Percentiles rank a stretch among this genome's conserved stretches.
These are phyloP conservation scores for Friedmanniomyces simplex DNA, from an alignment of 495 filamentous ascomycete genomes.

Conservation along the genomic window DNA sequence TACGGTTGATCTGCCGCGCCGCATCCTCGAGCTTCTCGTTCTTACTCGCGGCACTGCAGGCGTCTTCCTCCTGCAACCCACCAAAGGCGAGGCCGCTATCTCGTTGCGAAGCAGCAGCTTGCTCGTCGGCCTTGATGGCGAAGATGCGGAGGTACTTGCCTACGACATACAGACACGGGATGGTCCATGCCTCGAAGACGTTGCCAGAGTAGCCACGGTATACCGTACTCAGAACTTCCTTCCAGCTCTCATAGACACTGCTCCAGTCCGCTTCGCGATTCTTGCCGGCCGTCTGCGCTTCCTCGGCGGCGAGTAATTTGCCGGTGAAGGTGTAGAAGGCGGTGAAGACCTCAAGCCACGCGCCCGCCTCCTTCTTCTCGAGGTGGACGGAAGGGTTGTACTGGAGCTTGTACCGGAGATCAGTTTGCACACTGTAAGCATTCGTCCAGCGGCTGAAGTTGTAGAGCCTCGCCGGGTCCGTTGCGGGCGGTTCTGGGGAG, in stretches of 20 bases:
- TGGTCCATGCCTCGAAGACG: constrained; percentile 71
- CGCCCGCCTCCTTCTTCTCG: constrained; percentile 51
- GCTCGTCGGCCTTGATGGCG: constrained; percentile 75
- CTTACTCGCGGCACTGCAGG: constrained; percentile 57
- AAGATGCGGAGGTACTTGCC: constrained; percentile 77
- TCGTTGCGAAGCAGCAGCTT: constrained; percentile 33
- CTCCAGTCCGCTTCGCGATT: constrained; percentile 48
- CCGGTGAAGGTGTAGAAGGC: constrained; percentile 73
- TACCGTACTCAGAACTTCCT: constrained; percentile 57
- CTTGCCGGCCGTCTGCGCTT: constrained; percentile 26
- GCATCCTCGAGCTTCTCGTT: constrained; percentile 80
- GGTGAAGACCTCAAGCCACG: constrained; percentile 75
- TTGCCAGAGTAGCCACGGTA: constrained; percentile 63
- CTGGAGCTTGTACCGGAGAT: constrained; percentile 54
- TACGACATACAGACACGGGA: constrained; percentile 75
- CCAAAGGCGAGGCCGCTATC: constrained; percentile 36
- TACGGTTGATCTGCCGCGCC: constrained; percentile 72
- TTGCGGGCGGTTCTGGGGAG: constrained; percentile 49
- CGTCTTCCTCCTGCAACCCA: constrained; percentile 51
- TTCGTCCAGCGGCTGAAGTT: constrained; percentile 49
- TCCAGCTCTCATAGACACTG: constrained; percentile 76
- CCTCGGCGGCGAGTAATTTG: constrained; percentile 36
- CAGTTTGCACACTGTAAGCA: constrained; percentile 39
- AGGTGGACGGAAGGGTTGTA: constrained; percentile 44
- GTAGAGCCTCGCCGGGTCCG: constrained; percentile 51